A percentile compares a stretch with the other conserved stretches of the same genome.
These are phyloP conservation scores for Lentinula raphanica DNA, from an alignment of 768 basidiomycete species.

Conservation along the genomic window DNA sequence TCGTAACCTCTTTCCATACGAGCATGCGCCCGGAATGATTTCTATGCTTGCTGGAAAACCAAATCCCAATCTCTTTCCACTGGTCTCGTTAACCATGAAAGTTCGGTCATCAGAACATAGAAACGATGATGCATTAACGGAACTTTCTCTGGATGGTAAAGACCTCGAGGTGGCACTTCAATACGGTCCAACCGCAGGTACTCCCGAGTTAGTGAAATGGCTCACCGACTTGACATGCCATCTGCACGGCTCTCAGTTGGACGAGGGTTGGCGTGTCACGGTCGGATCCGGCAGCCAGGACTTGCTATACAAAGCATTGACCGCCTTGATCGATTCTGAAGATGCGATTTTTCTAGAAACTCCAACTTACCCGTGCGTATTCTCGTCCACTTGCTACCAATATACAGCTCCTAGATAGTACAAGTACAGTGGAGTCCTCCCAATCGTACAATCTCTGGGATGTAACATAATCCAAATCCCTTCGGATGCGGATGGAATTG, in stretches of 20 bases:
- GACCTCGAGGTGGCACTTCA: slow-evolving; percentile 71
- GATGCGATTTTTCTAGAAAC: slow-evolving; percentile 80
- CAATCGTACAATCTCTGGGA: slow-evolving; percentile 48
- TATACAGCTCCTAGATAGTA: neutral
- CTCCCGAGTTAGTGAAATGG: slow-evolving; percentile 63
- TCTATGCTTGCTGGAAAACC: slow-evolving; percentile 89
- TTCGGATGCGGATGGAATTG: slow-evolving; percentile 70
- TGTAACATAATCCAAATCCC: slow-evolving; percentile 67
- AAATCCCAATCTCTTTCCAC: slow-evolving; percentile 82
- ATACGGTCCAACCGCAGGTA: slow-evolving; percentile 67
- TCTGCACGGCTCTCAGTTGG: slow-evolving; percentile 55
- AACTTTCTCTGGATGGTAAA: slow-evolving; percentile 46
- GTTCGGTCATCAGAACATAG: slow-evolving; percentile 41
- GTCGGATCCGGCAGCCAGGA: slow-evolving; percentile 87
- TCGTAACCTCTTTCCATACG: slow-evolving; percentile 68
- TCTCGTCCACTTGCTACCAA: neutral
- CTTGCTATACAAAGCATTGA: slow-evolving; percentile 77
- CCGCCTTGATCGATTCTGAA: slow-evolving; percentile 67
- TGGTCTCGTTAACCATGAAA: slow-evolving; percentile 70
- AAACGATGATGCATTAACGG: slow-evolving; percentile 29
- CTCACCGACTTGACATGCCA: slow-evolving; percentile 62
- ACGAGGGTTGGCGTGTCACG: slow-evolving; percentile 69
- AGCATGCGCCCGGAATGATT: slow-evolving; percentile 70
- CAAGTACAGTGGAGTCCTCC: slow-evolving; percentile 52
- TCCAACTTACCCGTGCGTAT: slow-evolving; percentile 65